Percentiles rank a stretch among this genome's conserved stretches.
phyloP scores from a whole-genome alignment of 2,329 filamentous ascomycete species.

The Pseudopithomyces maydicus region DNA sequence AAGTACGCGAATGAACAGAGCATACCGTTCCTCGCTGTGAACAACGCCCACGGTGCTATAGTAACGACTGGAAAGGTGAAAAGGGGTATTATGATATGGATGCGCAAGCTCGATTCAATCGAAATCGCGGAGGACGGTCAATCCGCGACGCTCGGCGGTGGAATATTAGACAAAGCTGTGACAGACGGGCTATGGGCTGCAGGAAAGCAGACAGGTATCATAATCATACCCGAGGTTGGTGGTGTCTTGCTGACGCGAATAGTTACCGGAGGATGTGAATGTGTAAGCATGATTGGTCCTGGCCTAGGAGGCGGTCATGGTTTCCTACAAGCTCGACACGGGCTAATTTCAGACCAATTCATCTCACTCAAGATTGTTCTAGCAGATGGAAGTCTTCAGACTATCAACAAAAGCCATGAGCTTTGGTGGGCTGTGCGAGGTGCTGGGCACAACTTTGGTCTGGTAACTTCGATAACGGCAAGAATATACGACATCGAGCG shows the following conservation, averaged over 20 bases:
- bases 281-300: background rate
- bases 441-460: background rate
- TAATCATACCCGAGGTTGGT: background rate
- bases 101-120: constrained; percentile 25
- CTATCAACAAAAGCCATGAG: background rate
- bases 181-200: constrained; percentile 27
- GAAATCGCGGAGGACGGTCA: constrained; percentile 30
- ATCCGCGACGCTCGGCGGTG: constrained; percentile 39
- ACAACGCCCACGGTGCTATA: constrained; percentile 7
- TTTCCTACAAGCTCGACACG: background rate
- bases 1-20: constrained; percentile 7
- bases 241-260: background rate
- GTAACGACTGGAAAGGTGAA: background rate
- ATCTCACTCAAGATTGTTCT: background rate
- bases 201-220: constrained; percentile 32
- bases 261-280: background rate
- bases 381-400: background rate
- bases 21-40: constrained; percentile 8
- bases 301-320: background rate
- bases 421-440: background rate
- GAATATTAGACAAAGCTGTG: constrained; percentile 32
- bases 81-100: constrained; percentile 12
- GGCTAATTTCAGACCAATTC: background rate
- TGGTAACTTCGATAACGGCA: background rate
- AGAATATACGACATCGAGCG: background rate